Base-by-base conservation (phyloP, 441 rosid species). In the Euphorbia corollata region DNA sequence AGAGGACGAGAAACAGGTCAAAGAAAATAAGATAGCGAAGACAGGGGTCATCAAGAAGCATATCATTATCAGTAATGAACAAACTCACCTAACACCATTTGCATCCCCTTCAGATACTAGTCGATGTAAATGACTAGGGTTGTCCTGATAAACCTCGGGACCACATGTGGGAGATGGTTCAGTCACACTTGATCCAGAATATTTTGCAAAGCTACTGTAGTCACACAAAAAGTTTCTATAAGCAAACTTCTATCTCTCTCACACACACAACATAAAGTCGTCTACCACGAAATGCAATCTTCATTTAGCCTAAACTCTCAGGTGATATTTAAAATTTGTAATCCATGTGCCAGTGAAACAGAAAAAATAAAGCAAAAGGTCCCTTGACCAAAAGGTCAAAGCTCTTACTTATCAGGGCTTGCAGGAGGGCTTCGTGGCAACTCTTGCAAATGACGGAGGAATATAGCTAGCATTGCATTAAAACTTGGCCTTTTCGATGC, bases 381-480 rank as follows among this genome's bases (percentile, higher is more conserved):
- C 16, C 59, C 69, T 48, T 51, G 51, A 50, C 32, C 63, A 75
- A 55, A 68, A 64, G 41, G 34, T 68, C 15, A 36, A 41, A 70
- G 24, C 66, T 68, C 96, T 83, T 85, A 94, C 99, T 84, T 88
- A 75, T 90, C 94, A 34, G 98, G 95, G 74, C 96, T 91, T 68
- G 89, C 87, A 63, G 98, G 90, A 69, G 97, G 92, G 77, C 88
- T 87, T 38, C 92, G 95, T 58, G 97, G 98, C 83, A 92, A 83
- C 81, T 84, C 89, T 79, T 90, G 98, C 82, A 95, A 79, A 84
- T 95, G 95, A 43, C 88, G 96, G 69, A 95, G 87, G 77, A 92
- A 95, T 70, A 85, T 90, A 39, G 89, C 87, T 63, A 95, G 80
- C 96, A 95, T 92, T 68, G 96, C 85, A 85, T 81, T 87, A 75